Evolutionary conservation across 805 yeast species (phyloP).

Genomic region (Pachysolen tannophilus): DNA sequence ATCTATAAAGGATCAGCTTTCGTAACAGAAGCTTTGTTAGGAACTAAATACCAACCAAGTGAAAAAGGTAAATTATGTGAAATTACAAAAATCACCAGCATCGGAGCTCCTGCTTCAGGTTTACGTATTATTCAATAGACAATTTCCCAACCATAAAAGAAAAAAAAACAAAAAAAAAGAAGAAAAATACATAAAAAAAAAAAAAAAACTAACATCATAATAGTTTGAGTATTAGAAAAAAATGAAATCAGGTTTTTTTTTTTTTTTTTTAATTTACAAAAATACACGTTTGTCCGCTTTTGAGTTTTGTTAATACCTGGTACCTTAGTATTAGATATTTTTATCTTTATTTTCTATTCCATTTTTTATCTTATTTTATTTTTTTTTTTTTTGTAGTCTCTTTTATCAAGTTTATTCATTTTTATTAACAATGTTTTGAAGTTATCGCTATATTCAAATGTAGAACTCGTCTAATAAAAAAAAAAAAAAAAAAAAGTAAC

Average conservation of each 20-base stretch:
- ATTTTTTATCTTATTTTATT: too few relatives aligned
- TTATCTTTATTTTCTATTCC: too few relatives aligned
- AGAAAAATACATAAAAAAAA: not conserved
- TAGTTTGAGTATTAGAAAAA: too few relatives aligned
- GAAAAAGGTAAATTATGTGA: constrained; percentile 75
- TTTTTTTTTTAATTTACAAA: not conserved
- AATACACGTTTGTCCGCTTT: not conserved
- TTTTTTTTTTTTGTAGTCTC: too few relatives aligned
- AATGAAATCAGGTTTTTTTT: too few relatives aligned
- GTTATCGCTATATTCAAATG: too few relatives aligned
- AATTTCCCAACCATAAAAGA: not conserved
- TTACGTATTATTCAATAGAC: constrained; percentile 40
- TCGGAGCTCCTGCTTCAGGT: constrained; percentile 93
- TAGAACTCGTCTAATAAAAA: too few relatives aligned
- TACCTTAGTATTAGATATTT: too few relatives aligned
- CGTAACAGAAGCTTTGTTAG: constrained; percentile 77
- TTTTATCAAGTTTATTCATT: too few relatives aligned
- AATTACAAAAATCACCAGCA: constrained; percentile 65
- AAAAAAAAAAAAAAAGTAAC: too few relatives aligned
- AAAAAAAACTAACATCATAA: not conserved
- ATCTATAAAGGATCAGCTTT: constrained; percentile 69
- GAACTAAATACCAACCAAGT: constrained; percentile 73
- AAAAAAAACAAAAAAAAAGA: constrained; percentile 1
- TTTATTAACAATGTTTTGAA: too few relatives aligned
- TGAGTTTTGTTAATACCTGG: too few relatives aligned